phyloP scores from a whole-genome alignment of 768 basidiomycete genomes.

The Boletus vinaceobasis region DNA sequence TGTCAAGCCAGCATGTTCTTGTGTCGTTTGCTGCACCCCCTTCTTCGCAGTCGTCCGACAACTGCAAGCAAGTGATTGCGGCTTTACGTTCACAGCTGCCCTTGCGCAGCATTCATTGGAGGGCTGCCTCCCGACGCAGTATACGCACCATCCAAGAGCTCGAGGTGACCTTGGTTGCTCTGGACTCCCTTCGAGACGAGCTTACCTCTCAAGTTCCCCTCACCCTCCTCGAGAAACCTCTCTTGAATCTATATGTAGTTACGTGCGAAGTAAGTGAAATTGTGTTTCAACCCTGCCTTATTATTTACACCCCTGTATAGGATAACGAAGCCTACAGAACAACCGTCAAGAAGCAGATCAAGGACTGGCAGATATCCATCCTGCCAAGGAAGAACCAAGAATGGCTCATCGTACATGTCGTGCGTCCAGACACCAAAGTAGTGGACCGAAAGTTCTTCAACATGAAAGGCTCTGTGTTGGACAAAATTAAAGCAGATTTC shows the following conservation, averaged over 20 bases:
- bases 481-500: slow-evolving; percentile 90
- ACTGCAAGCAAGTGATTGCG: slow-evolving; percentile 66
- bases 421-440: slow-evolving; percentile 64
- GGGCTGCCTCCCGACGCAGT: slow-evolving; percentile 62
- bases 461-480: slow-evolving; percentile 79
- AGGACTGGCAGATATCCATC: slow-evolving; percentile 81
- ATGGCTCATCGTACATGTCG: slow-evolving; percentile 88
- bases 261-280: slow-evolving; percentile 74
- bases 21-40: slow-evolving; percentile 67
- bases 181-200: slow-evolving; percentile 70
- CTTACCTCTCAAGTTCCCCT: slow-evolving; percentile 71
- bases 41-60: slow-evolving; percentile 62
- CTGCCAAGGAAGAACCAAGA: slow-evolving; percentile 78
- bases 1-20: slow-evolving; percentile 52
- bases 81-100: slow-evolving; percentile 74
- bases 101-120: slow-evolving; percentile 92
- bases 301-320: slow-evolving; percentile 30
- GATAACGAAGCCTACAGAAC: slow-evolving; percentile 73
- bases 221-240: slow-evolving; percentile 79
- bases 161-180: slow-evolving; percentile 66
- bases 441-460: slow-evolving; percentile 71
- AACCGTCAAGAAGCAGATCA: slow-evolving; percentile 78
- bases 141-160: slow-evolving; percentile 88
- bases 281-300: background rate
- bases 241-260: slow-evolving; percentile 83